Base-by-base conservation (phyloP, 768 basidiomycete genomes). In the Pulveroboletus sp. region DNA sequence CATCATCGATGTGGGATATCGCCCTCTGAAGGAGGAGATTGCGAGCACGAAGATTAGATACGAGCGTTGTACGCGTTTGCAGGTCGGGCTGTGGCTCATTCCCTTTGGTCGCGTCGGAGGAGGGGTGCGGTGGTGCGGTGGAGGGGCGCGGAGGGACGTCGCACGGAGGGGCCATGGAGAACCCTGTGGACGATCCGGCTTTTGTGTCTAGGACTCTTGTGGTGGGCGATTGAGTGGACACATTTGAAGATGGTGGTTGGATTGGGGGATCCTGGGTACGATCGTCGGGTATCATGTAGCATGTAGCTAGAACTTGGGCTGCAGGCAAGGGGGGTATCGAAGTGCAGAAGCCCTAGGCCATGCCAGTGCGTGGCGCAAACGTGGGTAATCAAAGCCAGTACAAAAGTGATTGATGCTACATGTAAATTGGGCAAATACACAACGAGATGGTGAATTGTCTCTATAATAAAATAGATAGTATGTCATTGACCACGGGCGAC, bases 1-100 rank as follows among this genome's bases (percentile, higher is more conserved):
- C 64, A 53, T 66, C 59, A 38, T 65, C 63, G n/a, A 65, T 64
- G 32, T 55, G 64, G 43, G 64, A 59, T 47, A 65, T 65, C 47
- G 63, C 65, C 51, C 57, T 65, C 40, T 66, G 63, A 42, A 64
- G 59, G 34, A 65, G 63, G 40, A 67, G 59, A 34, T 65, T 66
- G 34, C 50, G 63, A 3, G 62, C 64, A 40, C 63, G 64, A 43
- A 65, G 63, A 54, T 60, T 52, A 34, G 60, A 62, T 51, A 65
- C 50, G 19, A 66, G 59, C 1, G 33, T 59, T 14, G 49, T 62
- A 19, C 52, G 59, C 19, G 49, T 43, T 34, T 53, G 60, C 13
- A 19, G 41, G 46, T 52, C 49, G 1, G 46, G 36, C 44, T 46
- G 56, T 40, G 45, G 23, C 9, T 58, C 48, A 19, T 51, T 50